Evolutionary conservation across 306 rosid genomes (phyloP).

Genomic region (Carpinus viminea): DNA sequence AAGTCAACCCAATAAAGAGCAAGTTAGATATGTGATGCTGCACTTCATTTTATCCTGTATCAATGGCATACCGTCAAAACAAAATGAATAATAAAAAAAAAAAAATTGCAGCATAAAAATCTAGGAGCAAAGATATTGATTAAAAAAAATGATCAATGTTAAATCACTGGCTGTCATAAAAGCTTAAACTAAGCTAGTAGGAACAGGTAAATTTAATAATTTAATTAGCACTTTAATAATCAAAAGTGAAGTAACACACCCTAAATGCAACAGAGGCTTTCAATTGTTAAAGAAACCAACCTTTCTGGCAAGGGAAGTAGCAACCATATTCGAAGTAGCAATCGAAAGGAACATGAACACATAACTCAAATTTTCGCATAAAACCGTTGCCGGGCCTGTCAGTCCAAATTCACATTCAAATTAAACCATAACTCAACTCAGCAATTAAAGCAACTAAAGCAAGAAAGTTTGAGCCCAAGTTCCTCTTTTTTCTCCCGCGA

Average conservation of each 20-base stretch:
- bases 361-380: constrained; percentile 77
- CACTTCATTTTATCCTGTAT: constrained; percentile 84
- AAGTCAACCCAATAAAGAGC: constrained; percentile 76
- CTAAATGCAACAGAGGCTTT: not conserved
- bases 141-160: not conserved
- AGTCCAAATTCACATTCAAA: constrained; percentile 16
- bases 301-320: constrained; percentile 82
- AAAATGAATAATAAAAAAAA: not conserved
- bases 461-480: no score
- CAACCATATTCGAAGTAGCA: constrained; percentile 96
- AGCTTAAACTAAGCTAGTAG: no score
- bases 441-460: not conserved
- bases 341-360: constrained; percentile 87
- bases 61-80: constrained; percentile 8
- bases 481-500: not conserved
- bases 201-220: no score
- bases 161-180: no score
- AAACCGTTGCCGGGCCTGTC: constrained; percentile 84
- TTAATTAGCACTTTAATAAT: not conserved
- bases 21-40: constrained; percentile 71
- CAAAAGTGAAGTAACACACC: not conserved
- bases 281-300: constrained; percentile 37
- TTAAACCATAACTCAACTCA: not conserved
- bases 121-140: not conserved
- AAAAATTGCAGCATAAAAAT: not conserved